phyloP scores from a whole-genome alignment of 192 early-diverging fungal species.

The Podila clonocystis region DNA sequence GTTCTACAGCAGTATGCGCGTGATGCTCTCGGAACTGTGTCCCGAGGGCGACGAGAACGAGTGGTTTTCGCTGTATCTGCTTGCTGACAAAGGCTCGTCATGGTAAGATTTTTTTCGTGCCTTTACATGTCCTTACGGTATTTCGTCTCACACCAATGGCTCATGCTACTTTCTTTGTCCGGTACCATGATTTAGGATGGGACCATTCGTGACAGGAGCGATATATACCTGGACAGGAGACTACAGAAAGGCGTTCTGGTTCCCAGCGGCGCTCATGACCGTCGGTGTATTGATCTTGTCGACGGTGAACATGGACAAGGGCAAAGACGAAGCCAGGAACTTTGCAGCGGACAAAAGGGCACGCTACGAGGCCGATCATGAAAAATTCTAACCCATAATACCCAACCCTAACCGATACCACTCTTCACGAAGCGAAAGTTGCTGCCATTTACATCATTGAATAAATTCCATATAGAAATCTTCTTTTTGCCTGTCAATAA shows the following conservation, averaged over 20 bases:
- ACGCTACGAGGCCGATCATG: not conserved
- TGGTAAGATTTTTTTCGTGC: conserved; percentile 31
- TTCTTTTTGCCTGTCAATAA: too few relatives aligned
- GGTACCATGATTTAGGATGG: conserved; percentile 48
- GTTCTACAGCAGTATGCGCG: conserved; percentile 55
- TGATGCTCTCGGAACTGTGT: conserved; percentile 66
- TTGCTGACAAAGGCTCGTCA: conserved; percentile 70
- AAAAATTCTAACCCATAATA: conserved; percentile 4
- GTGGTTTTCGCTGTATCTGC: conserved; percentile 70
- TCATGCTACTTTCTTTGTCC: not conserved
- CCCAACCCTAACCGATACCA: conserved; percentile 29
- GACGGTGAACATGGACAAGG: conserved; percentile 58
- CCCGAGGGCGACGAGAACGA: conserved; percentile 72
- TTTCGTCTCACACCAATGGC: not conserved
- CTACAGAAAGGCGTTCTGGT: conserved; percentile 59
- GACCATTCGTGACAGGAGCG: conserved; percentile 51
- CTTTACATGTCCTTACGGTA: not conserved
- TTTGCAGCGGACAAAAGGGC: conserved; percentile 27
- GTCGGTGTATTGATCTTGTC: conserved; percentile 53
- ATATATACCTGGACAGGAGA: conserved; percentile 50
- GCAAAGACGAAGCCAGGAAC: conserved; percentile 53
- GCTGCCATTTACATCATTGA: too few relatives aligned
- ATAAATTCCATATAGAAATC: too few relatives aligned
- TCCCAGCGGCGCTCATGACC: conserved; percentile 53
- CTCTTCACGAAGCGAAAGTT: too few relatives aligned